phyloP scores from a whole-genome alignment of 805 yeast species.

The Pichia deserticola region DNA sequence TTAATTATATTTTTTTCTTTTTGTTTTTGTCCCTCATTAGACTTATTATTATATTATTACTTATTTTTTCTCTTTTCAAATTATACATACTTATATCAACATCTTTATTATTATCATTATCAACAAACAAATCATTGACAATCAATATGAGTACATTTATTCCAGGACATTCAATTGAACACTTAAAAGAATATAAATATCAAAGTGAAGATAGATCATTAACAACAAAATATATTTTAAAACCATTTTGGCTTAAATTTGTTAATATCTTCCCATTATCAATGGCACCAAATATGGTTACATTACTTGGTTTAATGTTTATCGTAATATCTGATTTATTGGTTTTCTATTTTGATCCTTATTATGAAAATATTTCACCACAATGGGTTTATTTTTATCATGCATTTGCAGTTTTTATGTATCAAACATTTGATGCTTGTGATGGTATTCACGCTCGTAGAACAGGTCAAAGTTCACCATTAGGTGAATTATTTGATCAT shows the following conservation, averaged over 20 bases:
- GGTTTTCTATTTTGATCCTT: slow-evolving; percentile 69
- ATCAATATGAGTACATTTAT: slow-evolving; percentile 11
- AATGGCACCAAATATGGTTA: slow-evolving; percentile 92
- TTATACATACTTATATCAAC: no score
- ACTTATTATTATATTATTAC: no score
- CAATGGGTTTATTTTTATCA: slow-evolving; percentile 69
- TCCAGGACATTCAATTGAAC: slow-evolving; percentile 7
- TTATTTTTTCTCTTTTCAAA: no score
- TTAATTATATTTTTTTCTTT: no score
- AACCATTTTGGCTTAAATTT: slow-evolving; percentile 74
- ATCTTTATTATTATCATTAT: no score
- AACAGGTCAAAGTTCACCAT: slow-evolving; percentile 90
- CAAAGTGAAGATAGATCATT: slow-evolving; percentile 77
- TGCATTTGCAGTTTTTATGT: slow-evolving; percentile 78
- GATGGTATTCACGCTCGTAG: slow-evolving; percentile 94
- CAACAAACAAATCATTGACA: not conserved
- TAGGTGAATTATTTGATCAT: slow-evolving; percentile 93
- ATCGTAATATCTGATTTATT: slow-evolving; percentile 55
- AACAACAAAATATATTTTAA: slow-evolving; percentile 64
- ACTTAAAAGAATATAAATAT: slow-evolving; percentile 31
- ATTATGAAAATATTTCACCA: slow-evolving; percentile 53
- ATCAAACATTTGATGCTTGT: slow-evolving; percentile 94
- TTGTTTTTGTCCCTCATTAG: no score
- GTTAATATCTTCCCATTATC: slow-evolving; percentile 69
- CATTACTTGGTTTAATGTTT: slow-evolving; percentile 71